Evolutionary conservation across 768 basidiomycete genomes (phyloP).

Genomic region (Lentinula sp.): DNA sequence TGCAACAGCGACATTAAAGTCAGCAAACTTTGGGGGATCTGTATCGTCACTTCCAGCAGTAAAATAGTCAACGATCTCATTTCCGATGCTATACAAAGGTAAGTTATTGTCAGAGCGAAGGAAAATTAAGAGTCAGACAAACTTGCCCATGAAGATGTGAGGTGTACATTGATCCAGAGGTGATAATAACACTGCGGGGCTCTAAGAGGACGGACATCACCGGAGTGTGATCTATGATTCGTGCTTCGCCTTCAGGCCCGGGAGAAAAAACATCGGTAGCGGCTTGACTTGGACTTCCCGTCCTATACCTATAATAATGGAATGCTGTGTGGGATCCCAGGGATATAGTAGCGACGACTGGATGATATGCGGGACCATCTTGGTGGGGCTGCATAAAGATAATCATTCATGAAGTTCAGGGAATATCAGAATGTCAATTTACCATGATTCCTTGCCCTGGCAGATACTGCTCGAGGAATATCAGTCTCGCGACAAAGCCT

Average conservation of each 20-base stretch:
- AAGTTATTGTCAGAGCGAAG: constrained; percentile 5
- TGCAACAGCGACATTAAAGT: constrained; percentile 34
- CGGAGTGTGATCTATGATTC: constrained; percentile 57
- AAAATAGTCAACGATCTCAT: constrained; percentile 40
- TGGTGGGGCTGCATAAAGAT: constrained; percentile 66
- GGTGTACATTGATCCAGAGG: constrained; percentile 61
- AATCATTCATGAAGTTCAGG: background rate
- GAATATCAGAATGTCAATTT: constrained; percentile 13
- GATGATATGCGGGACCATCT: constrained; percentile 85
- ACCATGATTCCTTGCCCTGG: constrained; percentile 95
- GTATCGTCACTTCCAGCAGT: constrained; percentile 20
- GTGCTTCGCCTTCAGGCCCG: constrained; percentile 26
- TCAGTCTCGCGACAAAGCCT: background rate
- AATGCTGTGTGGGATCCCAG: constrained; percentile 80
- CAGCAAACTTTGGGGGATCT: constrained; percentile 19
- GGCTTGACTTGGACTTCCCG: constrained; percentile 13
- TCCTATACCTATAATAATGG: constrained; percentile 69
- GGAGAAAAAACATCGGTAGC: constrained; percentile 10
- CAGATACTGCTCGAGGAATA: constrained; percentile 47
- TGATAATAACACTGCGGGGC: constrained; percentile 80
- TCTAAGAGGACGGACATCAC: constrained; percentile 74
- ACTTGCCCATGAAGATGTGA: constrained; percentile 66
- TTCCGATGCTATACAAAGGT: constrained; percentile 45
- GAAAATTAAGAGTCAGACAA: constrained; percentile 1
- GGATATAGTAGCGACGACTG: constrained; percentile 87